phyloP scores from a whole-genome alignment of 176 grass and related monocot species.

The Aegilops sharonensis region DNA sequence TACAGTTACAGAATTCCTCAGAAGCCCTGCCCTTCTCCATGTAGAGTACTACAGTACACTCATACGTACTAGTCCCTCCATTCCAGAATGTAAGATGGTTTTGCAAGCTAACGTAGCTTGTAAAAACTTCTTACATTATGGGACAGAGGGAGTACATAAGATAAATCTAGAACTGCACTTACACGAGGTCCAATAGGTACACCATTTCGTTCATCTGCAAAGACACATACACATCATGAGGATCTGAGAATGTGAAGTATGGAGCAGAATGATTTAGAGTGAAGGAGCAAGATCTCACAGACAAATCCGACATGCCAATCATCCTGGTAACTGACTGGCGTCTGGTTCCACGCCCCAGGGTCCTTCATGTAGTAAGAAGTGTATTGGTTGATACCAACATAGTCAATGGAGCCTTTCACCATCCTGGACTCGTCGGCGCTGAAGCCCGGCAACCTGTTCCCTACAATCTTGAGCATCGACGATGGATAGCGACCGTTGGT shows the following conservation, averaged over 20 bases:
- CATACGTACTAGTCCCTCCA: too few relatives aligned
- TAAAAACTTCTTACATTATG: too few relatives aligned
- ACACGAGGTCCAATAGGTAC: conserved; percentile 57
- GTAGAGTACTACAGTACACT: background rate
- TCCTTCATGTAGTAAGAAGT: conserved; percentile 79
- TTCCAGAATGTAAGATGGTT: too few relatives aligned
- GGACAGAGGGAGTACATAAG: too few relatives aligned
- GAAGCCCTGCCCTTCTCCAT: background rate
- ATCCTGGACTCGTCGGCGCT: conserved; percentile 60
- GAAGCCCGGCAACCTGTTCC: conserved; percentile 71
- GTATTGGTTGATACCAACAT: conserved; percentile 86
- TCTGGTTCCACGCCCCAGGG: conserved; percentile 39
- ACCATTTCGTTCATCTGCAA: conserved; percentile 55
- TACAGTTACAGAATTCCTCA: background rate
- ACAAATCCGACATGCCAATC: conserved; percentile 72
- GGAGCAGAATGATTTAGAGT: background rate
- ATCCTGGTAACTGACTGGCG: conserved; percentile 55
- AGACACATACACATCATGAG: conserved; percentile 11
- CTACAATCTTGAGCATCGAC: conserved; percentile 68
- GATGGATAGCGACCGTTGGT: conserved; percentile 59
- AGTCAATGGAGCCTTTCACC: conserved; percentile 86
- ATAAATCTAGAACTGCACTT: conserved; percentile 23
- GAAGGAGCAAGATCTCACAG: conserved; percentile 41
- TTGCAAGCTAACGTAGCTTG: too few relatives aligned
- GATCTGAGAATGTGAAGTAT: background rate